phyloP scores from a whole-genome alignment of 352 stramenopile genomes.

The Phytophthora cactorum region DNA sequence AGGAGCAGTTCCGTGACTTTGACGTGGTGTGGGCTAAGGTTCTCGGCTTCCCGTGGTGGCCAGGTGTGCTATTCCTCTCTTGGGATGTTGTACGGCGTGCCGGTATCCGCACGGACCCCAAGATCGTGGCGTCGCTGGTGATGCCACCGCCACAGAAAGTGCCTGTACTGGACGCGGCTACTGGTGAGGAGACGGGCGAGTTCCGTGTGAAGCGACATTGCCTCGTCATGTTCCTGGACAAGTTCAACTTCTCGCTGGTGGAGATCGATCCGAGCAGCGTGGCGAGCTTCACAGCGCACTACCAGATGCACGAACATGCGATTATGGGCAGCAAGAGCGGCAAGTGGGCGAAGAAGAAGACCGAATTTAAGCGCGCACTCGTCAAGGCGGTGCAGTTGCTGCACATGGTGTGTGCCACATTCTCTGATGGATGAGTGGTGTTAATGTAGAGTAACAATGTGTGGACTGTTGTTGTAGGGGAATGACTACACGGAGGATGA shows the following conservation, averaged over 20 bases:
- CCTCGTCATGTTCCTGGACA: constrained; percentile 73
- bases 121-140: constrained; percentile 33
- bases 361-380: constrained; percentile 44
- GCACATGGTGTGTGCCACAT: constrained; percentile 44
- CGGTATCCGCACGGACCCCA: constrained; percentile 49
- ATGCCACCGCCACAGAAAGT: constrained; percentile 51
- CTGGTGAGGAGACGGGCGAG: constrained; percentile 34
- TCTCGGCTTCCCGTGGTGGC: constrained; percentile 78
- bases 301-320: constrained; percentile 37
- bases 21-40: constrained; percentile 86
- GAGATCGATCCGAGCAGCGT: constrained; percentile 47
- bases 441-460: background rate
- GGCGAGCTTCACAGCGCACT: constrained; percentile 62
- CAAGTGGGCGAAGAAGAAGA: constrained; percentile 31
- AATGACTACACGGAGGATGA: constrained; percentile 41
- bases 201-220: constrained; percentile 37
- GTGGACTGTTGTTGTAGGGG: constrained; percentile 26
- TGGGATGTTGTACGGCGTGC: constrained; percentile 57
- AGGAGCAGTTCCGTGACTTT: constrained; percentile 69
- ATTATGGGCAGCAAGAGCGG: constrained; percentile 34
- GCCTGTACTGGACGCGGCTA: constrained; percentile 18
- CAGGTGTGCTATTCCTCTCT: constrained; percentile 71
- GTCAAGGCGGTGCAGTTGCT: constrained; percentile 45
- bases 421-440: background rate
- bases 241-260: constrained; percentile 63